Evolutionary conservation across 169 alveolate species (phyloP).

Genomic region (Cystoisospora suis): DNA sequence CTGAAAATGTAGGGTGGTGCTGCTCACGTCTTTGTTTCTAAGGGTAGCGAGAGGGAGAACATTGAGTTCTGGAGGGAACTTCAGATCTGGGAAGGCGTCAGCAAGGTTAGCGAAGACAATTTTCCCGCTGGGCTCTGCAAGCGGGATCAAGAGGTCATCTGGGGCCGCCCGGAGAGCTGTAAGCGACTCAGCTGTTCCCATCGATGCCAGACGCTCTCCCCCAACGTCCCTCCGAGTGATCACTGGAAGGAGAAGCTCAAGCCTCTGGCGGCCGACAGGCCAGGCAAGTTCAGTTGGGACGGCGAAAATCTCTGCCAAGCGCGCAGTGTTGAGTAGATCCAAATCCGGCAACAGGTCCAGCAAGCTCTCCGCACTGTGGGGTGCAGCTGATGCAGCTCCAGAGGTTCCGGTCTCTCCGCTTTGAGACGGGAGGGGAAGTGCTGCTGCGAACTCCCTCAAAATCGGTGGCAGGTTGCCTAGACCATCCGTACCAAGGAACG

Average conservation of each 20-base stretch:
- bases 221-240: neutral
- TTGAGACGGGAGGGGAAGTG: constrained; percentile 9
- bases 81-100: neutral
- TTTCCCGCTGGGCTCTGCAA: neutral
- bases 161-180: neutral
- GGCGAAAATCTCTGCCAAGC: neutral
- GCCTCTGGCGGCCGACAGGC: neutral
- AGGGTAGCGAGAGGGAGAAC: constrained; percentile 9
- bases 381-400: neutral
- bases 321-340: neutral
- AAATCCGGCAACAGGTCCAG: neutral
- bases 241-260: constrained; percentile 17
- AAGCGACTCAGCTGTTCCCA: too few relatives aligned
- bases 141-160: neutral
- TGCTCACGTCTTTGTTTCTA: constrained; percentile 13
- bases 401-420: neutral
- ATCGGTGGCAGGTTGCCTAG: neutral
- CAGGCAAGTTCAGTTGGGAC: constrained; percentile 15
- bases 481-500: neutral
- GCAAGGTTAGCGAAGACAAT: neutral
- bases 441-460: neutral
- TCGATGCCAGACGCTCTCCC: too few relatives aligned
- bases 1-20: neutral
- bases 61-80: neutral
- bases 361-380: neutral